Evolutionary conservation across 2,329 filamentous ascomycete species (phyloP), one percentile per base, ranked within the genome.

Genomic region (Akanthomyces lecanii): DNA sequence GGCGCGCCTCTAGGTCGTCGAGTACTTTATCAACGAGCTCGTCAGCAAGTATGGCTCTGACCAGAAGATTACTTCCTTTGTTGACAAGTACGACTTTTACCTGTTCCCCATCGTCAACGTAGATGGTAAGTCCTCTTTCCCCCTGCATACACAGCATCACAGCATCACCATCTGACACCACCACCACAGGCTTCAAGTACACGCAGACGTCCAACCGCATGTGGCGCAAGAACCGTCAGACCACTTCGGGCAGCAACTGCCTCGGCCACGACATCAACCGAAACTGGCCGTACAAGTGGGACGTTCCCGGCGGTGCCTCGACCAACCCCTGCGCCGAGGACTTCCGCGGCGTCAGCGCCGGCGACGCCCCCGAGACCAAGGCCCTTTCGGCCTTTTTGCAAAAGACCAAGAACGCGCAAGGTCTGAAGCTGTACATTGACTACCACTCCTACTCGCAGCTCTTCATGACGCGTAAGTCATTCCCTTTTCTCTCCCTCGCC

Each of bases 21-120:
- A 86, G 69, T 86, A 84, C 69, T 72, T 84, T 18, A 77, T 80
- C 11, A 79, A 79, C 65, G 72, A 77, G 21, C 74, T 87, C 38
- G 72, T 85, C 21, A 74, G 74, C 42, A 76, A 78, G 56, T 84
- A 83, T 67, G 69, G 69, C 38, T 71, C 72, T 21, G 69, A 74
- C 16, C 67, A 73, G n/a, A 70, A 74, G 4, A 70, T 80, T 45
- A 76, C 72, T 45, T 69, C 72, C 1, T 79, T 83, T 60, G 77
- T 89, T 28, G 79, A 88, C 72, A 83, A 78, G 62, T 88, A 86
- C 69, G 88, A 90, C 73, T 87, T 87, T 67, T 88, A 87, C 71
- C 80, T 89, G 67, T 79, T 88, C 65, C 85, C 85, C 3, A 74
- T 87, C 28, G 83, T 85, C 18, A 88, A 88, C 69, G 84, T 84